Evolutionary conservation across 352 stramenopile species (phyloP).

Genomic region (Globisporangium uncinulatum): DNA sequence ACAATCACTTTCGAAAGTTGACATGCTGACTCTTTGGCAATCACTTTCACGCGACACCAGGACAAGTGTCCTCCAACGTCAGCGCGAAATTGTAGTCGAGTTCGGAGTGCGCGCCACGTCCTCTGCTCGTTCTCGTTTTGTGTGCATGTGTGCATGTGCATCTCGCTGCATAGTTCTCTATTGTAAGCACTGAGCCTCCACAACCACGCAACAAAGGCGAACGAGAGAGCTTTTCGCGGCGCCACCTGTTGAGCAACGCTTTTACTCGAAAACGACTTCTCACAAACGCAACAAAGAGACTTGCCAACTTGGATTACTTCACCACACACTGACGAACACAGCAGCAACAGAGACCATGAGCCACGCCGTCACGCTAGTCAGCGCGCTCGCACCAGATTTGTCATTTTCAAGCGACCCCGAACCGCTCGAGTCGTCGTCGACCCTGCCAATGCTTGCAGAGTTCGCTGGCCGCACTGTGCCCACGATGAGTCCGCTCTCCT

Average conservation of each 20-base stretch:
- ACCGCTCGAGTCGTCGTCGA: constrained; percentile 1
- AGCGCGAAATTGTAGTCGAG: no score
- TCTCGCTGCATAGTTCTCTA: no score
- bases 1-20: no score
- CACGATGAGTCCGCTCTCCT: constrained; percentile 10
- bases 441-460: constrained; percentile 6
- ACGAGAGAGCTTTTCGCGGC: no score
- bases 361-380: neutral
- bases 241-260: neutral
- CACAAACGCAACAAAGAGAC: neutral
- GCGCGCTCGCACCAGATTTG: constrained; percentile 1
- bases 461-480: constrained; percentile 17
- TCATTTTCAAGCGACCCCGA: neutral
- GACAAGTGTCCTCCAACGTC: no score
- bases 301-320: neutral
- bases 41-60: no score
- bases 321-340: neutral
- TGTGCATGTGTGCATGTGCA: no score
- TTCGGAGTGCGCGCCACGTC: no score
- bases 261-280: neutral
- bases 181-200: no score
- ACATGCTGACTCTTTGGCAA: no score
- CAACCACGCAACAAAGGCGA: no score
- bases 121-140: no score
- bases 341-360: neutral